phyloP scores from a whole-genome alignment of 805 yeast genomes.

The Diddensiella caesifluorescens region DNA sequence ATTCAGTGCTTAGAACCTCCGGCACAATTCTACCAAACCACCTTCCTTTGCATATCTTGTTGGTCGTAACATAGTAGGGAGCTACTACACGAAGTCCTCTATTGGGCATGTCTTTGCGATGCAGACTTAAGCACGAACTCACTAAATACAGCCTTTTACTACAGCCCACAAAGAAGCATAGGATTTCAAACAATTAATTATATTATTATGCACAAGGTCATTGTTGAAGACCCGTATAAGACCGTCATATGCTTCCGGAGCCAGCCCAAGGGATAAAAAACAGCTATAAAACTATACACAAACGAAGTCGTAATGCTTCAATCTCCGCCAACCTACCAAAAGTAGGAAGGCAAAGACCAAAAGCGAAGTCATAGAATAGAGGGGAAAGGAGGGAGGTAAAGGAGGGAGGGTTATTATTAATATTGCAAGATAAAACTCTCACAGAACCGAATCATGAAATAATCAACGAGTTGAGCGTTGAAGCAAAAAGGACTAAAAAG shows the following conservation, averaged over 20 bases:
- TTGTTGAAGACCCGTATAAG: constrained; percentile 21
- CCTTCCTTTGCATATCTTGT: constrained; percentile 76
- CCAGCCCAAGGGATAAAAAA: constrained; percentile 4
- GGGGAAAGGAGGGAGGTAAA: too few species aligned
- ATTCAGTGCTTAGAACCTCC: constrained; percentile 71
- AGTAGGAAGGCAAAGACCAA: constrained; percentile 2
- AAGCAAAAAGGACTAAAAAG: constrained; percentile 3
- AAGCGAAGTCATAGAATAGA: background rate
- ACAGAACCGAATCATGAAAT: constrained; percentile 2
- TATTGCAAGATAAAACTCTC: too few species aligned
- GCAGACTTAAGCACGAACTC: background rate
- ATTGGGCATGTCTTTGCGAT: background rate
- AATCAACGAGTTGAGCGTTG: constrained; percentile 27
- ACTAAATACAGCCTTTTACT: too few species aligned
- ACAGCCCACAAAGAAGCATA: too few species aligned
- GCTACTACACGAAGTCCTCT: constrained; percentile 10
- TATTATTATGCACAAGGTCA: constrained; percentile 18
- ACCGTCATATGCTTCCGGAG: constrained; percentile 9
- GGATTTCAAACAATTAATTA: constrained; percentile 5
- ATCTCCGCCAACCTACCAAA: background rate
- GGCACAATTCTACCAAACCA: constrained; percentile 76
- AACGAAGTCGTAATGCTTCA: background rate
- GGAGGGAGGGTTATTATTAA: too few species aligned
- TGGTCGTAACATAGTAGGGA: constrained; percentile 36
- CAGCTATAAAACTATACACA: background rate